Conservation (phyloP, 345 rosid species). For the Brassica nigra region DNA sequence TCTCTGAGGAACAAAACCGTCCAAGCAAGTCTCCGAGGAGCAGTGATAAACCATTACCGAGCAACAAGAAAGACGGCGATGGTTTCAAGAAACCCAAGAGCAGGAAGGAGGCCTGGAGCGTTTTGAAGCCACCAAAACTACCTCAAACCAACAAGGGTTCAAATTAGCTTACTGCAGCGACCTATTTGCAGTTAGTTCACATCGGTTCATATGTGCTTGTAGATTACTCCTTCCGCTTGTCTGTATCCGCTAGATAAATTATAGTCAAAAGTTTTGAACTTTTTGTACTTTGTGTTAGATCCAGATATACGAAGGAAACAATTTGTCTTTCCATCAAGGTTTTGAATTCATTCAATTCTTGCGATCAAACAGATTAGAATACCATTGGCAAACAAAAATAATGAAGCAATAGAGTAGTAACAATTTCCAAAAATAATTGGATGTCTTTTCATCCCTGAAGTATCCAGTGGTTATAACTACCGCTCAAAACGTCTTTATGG, state of each 20-base stretch:
- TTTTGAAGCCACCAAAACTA: slow-evolving; percentile 20
- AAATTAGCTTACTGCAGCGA: background rate
- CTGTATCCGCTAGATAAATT: too few relatives aligned
- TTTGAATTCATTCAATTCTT: background rate
- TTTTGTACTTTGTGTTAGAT: too few relatives aligned
- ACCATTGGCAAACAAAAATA: slow-evolving; percentile 27
- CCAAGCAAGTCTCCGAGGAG: slow-evolving; percentile 56
- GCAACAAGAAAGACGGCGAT: slow-evolving; percentile 38
- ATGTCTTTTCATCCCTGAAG: slow-evolving; percentile 87
- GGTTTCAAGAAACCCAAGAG: background rate
- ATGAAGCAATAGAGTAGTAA: slow-evolving; percentile 28
- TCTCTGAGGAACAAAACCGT: slow-evolving; percentile 41
- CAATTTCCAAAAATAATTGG: slow-evolving; percentile 38
- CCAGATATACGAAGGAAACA: background rate
- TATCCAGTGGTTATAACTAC: slow-evolving; percentile 70
- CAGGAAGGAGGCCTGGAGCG: background rate
- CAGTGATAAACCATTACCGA: slow-evolving; percentile 44
- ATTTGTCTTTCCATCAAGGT: too few relatives aligned
- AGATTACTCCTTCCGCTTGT: too few relatives aligned
- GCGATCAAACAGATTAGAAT: slow-evolving; percentile 28
- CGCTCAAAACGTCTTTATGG: slow-evolving; percentile 55
- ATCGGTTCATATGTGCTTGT: background rate
- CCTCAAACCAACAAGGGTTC: slow-evolving; percentile 4
- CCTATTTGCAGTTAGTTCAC: background rate
- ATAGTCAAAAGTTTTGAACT: too few relatives aligned